Conservation (phyloP, 805 yeast genomes). For the Candida khao-thaluensis region DNA sequence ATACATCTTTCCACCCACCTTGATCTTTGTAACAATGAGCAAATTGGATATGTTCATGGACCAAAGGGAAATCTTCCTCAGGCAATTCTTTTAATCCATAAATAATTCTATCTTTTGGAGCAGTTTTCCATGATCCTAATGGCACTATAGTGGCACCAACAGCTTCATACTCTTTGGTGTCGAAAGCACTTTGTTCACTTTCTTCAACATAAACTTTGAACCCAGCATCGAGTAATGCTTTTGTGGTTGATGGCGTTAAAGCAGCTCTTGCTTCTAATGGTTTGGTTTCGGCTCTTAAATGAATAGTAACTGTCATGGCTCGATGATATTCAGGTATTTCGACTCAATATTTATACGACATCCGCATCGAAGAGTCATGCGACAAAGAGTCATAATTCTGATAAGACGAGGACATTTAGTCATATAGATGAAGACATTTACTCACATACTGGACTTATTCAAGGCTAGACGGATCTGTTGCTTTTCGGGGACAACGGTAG, state of each 20-base stretch:
- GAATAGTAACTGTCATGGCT: constrained; percentile 44
- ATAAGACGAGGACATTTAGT: constrained; percentile 1
- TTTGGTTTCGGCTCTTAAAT: constrained; percentile 95
- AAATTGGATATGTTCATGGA: constrained; percentile 96
- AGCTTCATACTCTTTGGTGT: constrained; percentile 67
- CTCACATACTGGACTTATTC: too few species aligned
- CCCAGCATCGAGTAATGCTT: constrained; percentile 80
- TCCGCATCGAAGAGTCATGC: constrained; percentile 2
- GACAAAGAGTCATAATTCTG: constrained; percentile 5
- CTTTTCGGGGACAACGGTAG: too few species aligned
- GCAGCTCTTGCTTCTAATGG: constrained; percentile 98
- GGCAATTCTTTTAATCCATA: constrained; percentile 95
- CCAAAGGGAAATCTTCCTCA: constrained; percentile 85
- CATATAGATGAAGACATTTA: too few species aligned
- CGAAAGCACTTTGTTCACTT: constrained; percentile 78
- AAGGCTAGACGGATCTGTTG: too few species aligned
- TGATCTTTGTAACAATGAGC: constrained; percentile 99
- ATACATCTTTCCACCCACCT: constrained; percentile 94
- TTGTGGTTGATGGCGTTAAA: constrained; percentile 87
- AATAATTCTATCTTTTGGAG: constrained; percentile 88
- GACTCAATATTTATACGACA: constrained; percentile 7
- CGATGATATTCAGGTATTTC: too few species aligned
- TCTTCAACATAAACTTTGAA: constrained; percentile 88
- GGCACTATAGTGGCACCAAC: constrained; percentile 90
- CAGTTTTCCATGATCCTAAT: constrained; percentile 87